A percentile compares a stretch with the other conserved stretches of the same genome.
Conservation (phyloP, 371 early-diverging fungal genomes). For the Phascolomyces articulosus region DNA sequence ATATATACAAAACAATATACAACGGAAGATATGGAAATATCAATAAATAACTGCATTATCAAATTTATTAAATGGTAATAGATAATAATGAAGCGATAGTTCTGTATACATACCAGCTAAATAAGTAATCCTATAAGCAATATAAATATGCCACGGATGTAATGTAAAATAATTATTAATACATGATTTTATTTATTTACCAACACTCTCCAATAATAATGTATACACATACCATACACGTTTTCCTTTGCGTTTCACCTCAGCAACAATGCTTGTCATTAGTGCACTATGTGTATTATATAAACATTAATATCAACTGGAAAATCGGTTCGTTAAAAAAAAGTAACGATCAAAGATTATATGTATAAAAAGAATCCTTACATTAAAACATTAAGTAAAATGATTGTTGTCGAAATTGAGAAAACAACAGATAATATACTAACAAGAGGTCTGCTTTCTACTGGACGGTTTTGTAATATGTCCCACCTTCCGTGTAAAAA, state of each 20-base stretch:
- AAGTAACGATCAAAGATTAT: neutral
- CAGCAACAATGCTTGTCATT: conserved; percentile 10
- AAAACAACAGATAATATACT: conserved; percentile 6
- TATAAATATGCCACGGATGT: no score
- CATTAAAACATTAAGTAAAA: conserved; percentile 12
- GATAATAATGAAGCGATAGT: neutral
- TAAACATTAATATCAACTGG: neutral
- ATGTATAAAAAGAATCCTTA: neutral
- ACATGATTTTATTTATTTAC: neutral
- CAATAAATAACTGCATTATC: neutral
- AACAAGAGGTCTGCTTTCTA: conserved; percentile 6
- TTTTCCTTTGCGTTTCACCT: conserved; percentile 16
- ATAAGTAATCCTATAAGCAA: conserved; percentile 10
- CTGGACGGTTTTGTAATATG: neutral
- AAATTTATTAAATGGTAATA: neutral
- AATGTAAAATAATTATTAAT: no score
- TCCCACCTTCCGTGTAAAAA: conserved; percentile 8
- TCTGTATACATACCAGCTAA: conserved; percentile 21
- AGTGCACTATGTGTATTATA: conserved; percentile 3
- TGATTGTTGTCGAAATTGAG: conserved; percentile 3
- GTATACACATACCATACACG: conserved; percentile 10
- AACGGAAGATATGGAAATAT: neutral
- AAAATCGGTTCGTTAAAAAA: neutral
- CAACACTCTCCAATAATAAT: neutral
- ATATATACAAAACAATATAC: neutral